Conservation (phyloP, 371 early-diverging fungal genomes). For the Enterocytospora artemiae region DNA sequence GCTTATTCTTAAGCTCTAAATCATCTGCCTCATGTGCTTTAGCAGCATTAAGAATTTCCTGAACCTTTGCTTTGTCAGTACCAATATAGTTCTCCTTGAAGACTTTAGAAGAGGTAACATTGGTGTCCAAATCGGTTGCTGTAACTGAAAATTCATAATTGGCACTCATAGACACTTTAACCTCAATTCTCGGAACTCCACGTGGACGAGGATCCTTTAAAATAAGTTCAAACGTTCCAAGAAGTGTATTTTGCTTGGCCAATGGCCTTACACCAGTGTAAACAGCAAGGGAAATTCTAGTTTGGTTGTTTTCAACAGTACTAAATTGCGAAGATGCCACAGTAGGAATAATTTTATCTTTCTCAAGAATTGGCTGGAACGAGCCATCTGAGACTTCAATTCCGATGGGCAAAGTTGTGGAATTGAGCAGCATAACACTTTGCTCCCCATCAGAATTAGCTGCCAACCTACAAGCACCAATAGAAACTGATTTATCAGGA, state of each 20-base stretch:
- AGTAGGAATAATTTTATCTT: slow-evolving; percentile 46
- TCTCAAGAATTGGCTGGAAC: slow-evolving; percentile 41
- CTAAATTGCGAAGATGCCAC: slow-evolving; percentile 47
- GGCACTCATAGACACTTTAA: slow-evolving; percentile 22
- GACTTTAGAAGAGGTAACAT: neutral
- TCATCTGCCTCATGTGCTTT: slow-evolving; percentile 2
- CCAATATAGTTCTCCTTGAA: neutral
- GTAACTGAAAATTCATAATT: slow-evolving; percentile 37
- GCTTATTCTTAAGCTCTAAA: neutral
- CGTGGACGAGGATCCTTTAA: slow-evolving; percentile 23
- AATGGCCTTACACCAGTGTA: slow-evolving; percentile 35
- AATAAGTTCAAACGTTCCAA: slow-evolving; percentile 37
- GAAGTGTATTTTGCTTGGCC: slow-evolving; percentile 21
- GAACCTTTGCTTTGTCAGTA: neutral
- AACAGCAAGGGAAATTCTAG: slow-evolving; percentile 48
- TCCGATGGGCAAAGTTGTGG: slow-evolving; percentile 53
- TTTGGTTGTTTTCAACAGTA: slow-evolving; percentile 50
- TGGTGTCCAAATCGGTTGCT: slow-evolving; percentile 37
- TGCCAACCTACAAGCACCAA: slow-evolving; percentile 55
- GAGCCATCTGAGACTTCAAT: slow-evolving; percentile 45
- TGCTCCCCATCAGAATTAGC: slow-evolving; percentile 37
- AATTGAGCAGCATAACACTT: slow-evolving; percentile 41
- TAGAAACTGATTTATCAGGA: slow-evolving; percentile 56
- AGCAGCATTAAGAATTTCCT: slow-evolving; percentile 1
- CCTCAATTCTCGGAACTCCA: slow-evolving; percentile 46